phyloP scores from a whole-genome alignment of 768 basidiomycete genomes.

The Psilocybe sp. region DNA sequence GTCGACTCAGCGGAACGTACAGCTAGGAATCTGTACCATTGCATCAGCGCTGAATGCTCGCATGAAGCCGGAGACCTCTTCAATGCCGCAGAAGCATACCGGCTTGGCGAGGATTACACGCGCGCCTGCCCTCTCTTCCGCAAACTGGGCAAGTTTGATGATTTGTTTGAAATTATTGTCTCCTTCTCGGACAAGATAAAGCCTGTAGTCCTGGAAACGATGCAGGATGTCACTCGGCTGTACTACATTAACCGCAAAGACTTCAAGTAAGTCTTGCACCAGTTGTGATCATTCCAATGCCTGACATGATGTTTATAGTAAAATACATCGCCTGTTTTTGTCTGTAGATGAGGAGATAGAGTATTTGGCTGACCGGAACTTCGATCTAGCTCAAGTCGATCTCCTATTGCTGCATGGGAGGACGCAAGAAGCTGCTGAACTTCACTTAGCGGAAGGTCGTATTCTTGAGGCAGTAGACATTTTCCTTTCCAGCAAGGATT shows the following conservation, averaged over 20 bases:
- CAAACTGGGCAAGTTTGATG: slow-evolving; percentile 36
- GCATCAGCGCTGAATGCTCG: slow-evolving; percentile 46
- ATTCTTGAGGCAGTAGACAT: slow-evolving; percentile 33
- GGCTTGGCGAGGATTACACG: slow-evolving; percentile 33
- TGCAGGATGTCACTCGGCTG: slow-evolving; percentile 43
- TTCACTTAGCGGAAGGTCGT: slow-evolving; percentile 48
- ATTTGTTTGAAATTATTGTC: slow-evolving; percentile 46
- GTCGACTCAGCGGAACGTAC: slow-evolving; percentile 23
- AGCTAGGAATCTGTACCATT: slow-evolving; percentile 34
- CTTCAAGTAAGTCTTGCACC: slow-evolving; percentile 28
- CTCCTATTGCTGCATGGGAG: slow-evolving; percentile 42
- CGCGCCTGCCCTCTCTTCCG: slow-evolving; percentile 13
- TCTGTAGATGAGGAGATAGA: slow-evolving; percentile 49
- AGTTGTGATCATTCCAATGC: neutral
- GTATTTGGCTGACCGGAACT: slow-evolving; percentile 51
- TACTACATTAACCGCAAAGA: slow-evolving; percentile 40
- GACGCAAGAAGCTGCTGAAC: slow-evolving; percentile 47
- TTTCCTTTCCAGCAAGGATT: no score
- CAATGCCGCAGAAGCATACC: slow-evolving; percentile 45
- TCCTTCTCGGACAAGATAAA: slow-evolving; percentile 28
- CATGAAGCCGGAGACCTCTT: slow-evolving; percentile 33
- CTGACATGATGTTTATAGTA: slow-evolving; percentile 30
- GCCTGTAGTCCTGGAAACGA: slow-evolving; percentile 25
- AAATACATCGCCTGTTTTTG: slow-evolving; percentile 44
- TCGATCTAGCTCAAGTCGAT: slow-evolving; percentile 45